Evolutionary conservation across 75 land plant species (phyloP).

Genomic region (Picea glauca): DNA sequence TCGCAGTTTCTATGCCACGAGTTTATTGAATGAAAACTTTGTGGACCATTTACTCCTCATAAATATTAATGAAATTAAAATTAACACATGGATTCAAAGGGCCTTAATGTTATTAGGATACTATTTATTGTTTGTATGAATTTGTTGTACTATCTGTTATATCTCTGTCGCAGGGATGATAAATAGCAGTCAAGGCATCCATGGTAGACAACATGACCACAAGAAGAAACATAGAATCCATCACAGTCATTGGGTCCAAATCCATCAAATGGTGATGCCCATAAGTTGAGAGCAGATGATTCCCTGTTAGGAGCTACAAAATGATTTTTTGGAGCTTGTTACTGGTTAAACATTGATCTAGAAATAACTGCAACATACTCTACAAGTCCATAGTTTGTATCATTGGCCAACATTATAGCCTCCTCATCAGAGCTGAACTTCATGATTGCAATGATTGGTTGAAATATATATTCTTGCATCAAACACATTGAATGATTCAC

Average conservation of each 20-base stretch:
- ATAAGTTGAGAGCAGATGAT: slow-evolving; percentile 11
- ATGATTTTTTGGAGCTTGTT: slow-evolving; percentile 22
- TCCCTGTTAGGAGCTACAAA: slow-evolving; percentile 5
- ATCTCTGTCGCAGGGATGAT: slow-evolving; percentile 70
- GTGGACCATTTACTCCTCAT: too few relatives aligned
- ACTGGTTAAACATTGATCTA: slow-evolving; percentile 15
- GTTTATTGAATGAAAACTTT: too few relatives aligned
- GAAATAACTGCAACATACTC: slow-evolving; percentile 57
- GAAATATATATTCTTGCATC: slow-evolving; percentile 97
- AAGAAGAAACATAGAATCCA: slow-evolving; percentile 87
- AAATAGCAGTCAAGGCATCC: slow-evolving; percentile 87
- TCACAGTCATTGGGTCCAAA: slow-evolving; percentile 67
- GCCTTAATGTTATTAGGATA: too few relatives aligned
- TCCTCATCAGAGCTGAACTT: slow-evolving; percentile 83
- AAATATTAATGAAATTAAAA: too few relatives aligned
- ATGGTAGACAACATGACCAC: slow-evolving; percentile 97
- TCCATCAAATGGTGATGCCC: slow-evolving; percentile 19
- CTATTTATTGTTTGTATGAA: too few relatives aligned
- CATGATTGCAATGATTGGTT: slow-evolving; percentile 92
- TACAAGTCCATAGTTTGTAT: slow-evolving; percentile 80
- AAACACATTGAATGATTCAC: slow-evolving; percentile 78
- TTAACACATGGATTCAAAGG: too few relatives aligned
- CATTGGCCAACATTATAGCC: slow-evolving; percentile 74
- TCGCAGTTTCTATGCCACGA: too few relatives aligned
- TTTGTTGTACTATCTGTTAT: too few relatives aligned